Base-by-base conservation (phyloP, 2,329 filamentous ascomycete genomes). In the Ascocoryne sarcoides region DNA sequence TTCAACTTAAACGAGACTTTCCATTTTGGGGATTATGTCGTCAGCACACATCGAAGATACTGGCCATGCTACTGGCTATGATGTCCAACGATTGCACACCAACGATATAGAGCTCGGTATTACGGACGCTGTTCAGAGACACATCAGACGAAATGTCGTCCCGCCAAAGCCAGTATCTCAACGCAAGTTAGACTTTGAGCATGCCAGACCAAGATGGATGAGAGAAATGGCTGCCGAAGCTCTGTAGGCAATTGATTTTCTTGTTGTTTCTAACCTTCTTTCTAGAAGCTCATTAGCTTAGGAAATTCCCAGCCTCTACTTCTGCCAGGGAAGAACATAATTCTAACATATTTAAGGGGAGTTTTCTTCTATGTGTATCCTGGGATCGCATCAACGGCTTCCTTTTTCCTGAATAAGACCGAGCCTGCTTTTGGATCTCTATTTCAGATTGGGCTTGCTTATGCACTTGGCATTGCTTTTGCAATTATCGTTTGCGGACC, bases 191-290 rank as follows among this genome's bases (percentile, higher is more conserved):
- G 62, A 71, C 50, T 75, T 75, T 44, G 73, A 78, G 55, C 65
- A 69, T 46, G 43, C 58, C 3, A 62, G 73, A 36, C 73, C 73
- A 9, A 61, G 69, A 42, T 70, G 69, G 64, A 57, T 76, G 28
- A 61, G 73, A 37, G 71, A 77, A 51, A 71, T 70, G 60, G 61
- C 69, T 46, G 73, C 69, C 3, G 73, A 78, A 53, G 70, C 70
- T 3, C 69, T 69, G n/a, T n/a, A n/a, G n/a, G n/a, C n/a, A n/a
- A n/a, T 1, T 73, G 73, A 3, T 71, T 75, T 3, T 76, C 76
- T 62, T 71, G 73, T 53, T 75, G 71, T 51, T n/a, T n/a, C n/a
- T n/a, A n/a, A n/a, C n/a, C n/a, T n/a, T n/a, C n/a, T n/a, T n/a
- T n/a, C n/a, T n/a, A n/a, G n/a, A n/a, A n/a, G n/a, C n/a, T n/a